Evolutionary conservation across 345 rosid species (phyloP).

Genomic region (Gossypium australe): DNA sequence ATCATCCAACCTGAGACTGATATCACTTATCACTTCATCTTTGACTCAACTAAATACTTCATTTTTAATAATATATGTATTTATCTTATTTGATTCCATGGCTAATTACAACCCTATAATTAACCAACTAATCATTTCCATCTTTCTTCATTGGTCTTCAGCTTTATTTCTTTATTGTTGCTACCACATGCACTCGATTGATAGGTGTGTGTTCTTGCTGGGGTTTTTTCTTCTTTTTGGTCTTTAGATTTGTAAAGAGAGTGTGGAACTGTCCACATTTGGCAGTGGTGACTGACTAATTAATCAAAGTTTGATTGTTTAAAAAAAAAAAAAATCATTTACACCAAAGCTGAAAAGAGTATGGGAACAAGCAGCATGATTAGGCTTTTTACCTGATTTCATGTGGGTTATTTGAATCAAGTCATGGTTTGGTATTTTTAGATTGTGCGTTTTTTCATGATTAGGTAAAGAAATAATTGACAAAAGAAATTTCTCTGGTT

Average conservation of each 20-base stretch:
- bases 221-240: neutral
- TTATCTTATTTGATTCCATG: neutral
- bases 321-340: neutral
- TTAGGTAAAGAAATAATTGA: constrained; percentile 10
- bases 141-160: neutral
- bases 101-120: neutral
- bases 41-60: too few species aligned
- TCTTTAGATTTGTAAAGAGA: neutral
- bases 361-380: constrained; percentile 2
- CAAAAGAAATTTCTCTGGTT: neutral
- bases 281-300: constrained; percentile 6
- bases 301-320: neutral
- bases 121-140: neutral
- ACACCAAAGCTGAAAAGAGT: neutral
- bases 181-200: constrained; percentile 25
- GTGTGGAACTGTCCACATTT: neutral
- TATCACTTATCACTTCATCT: too few species aligned
- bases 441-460: neutral
- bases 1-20: too few species aligned
- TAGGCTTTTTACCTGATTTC: neutral
- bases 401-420: neutral
- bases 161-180: neutral
- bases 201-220: neutral
- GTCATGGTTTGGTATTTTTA: constrained; percentile 10
- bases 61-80: neutral